Evolutionary conservation across 2,329 filamentous ascomycete genomes (phyloP).

Genomic region (Dactylellina drechsleri): DNA sequence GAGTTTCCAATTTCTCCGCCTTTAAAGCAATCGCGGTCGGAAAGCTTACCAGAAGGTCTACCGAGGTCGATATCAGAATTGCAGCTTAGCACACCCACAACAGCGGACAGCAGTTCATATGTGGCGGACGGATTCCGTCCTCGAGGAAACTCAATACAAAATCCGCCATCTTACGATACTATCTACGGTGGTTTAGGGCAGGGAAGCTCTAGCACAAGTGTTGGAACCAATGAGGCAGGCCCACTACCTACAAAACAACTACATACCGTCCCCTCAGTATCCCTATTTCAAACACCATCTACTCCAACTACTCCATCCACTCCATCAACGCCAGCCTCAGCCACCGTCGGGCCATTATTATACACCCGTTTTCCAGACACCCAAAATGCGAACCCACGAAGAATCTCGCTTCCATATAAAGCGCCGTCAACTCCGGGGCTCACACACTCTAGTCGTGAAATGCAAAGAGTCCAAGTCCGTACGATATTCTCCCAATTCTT

Average conservation of each 20-base stretch:
- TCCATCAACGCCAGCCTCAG: background rate
- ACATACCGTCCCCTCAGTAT: conserved; percentile 44
- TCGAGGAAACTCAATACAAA: conserved; percentile 23
- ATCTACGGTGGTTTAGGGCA: conserved; percentile 40
- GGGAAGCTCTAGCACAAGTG: conserved; percentile 5
- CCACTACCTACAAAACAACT: conserved; percentile 35
- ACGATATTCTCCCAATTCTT: conserved; percentile 46
- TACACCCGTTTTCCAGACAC: conserved; percentile 43
- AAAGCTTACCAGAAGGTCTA: conserved; percentile 16
- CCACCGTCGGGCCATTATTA: conserved; percentile 23
- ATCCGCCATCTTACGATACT: conserved; percentile 40
- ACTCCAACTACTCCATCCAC: conserved; percentile 21
- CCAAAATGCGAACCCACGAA: conserved; percentile 29
- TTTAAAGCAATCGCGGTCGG: conserved; percentile 20
- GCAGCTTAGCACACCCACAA: conserved; percentile 12
- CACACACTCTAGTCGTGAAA: conserved; percentile 36
- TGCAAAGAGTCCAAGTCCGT: conserved; percentile 33
- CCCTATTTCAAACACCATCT: conserved; percentile 39
- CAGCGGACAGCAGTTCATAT: conserved; percentile 12
- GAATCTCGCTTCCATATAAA: conserved; percentile 31
- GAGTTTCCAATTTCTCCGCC: conserved; percentile 18
- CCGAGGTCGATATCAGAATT: conserved; percentile 35
- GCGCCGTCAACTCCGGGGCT: conserved; percentile 44
- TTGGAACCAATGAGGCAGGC: conserved; percentile 9
- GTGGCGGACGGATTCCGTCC: conserved; percentile 47